phyloP scores from a whole-genome alignment of 352 stramenopile species.

The Phytophthora pinifolia region DNA sequence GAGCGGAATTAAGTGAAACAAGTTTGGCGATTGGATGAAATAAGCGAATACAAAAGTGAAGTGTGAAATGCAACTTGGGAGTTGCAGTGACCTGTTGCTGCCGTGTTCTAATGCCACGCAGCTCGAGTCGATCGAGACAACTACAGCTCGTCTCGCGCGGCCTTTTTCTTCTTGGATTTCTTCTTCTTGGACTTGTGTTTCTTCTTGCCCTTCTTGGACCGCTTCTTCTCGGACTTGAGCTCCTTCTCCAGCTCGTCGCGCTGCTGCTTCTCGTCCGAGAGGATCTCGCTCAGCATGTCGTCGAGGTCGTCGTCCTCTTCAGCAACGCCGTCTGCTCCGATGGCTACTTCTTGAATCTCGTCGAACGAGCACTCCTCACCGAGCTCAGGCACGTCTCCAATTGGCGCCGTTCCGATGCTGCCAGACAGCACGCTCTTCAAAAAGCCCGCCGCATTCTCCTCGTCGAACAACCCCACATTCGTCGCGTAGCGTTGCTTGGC shows the following conservation, averaged over 20 bases:
- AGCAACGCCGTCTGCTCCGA: conserved; percentile 11
- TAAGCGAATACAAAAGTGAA: not conserved
- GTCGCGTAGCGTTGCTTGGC: conserved; percentile 69
- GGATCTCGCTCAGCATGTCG: conserved; percentile 74
- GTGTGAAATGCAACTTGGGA: too few species aligned
- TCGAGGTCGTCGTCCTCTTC: conserved; percentile 63
- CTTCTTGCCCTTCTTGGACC: conserved; percentile 46
- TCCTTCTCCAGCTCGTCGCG: conserved; percentile 53
- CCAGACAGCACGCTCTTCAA: conserved; percentile 67
- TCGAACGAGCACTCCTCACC: conserved; percentile 51
- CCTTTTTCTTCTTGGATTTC: conserved; percentile 57
- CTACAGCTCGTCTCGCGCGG: conserved; percentile 58
- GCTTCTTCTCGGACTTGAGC: conserved; percentile 39
- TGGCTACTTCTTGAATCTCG: conserved; percentile 40
- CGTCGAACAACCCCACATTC: conserved; percentile 70
- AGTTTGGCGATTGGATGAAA: conserved; percentile 15
- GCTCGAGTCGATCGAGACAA: not conserved
- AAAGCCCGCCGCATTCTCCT: conserved; percentile 54
- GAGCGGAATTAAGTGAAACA: not conserved
- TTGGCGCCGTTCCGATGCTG: conserved; percentile 57
- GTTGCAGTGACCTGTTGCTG: not conserved
- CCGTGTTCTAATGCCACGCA: conserved; percentile 6
- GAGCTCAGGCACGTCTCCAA: conserved; percentile 39
- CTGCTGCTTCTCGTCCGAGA: conserved; percentile 66
- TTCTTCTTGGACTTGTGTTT: conserved; percentile 57